Conservation (phyloP, 2,329 filamentous ascomycete genomes). For the Dothistroma pini region DNA sequence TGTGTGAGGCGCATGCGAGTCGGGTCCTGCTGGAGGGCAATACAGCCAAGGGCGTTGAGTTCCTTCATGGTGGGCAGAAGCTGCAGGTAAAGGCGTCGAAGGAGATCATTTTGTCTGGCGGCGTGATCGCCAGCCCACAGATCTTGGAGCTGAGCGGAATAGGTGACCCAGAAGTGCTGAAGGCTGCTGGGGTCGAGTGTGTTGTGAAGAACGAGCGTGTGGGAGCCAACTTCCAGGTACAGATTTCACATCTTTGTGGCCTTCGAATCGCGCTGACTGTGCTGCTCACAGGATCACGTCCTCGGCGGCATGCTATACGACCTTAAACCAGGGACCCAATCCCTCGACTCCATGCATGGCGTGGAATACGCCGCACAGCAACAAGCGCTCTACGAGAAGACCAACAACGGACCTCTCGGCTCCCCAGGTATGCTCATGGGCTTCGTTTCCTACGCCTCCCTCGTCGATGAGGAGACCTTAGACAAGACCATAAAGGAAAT, state of each 20-base stretch:
- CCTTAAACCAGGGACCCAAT: conserved; percentile 30
- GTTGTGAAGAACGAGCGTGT: conserved; percentile 51
- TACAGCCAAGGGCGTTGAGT: conserved; percentile 38
- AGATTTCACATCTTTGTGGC: not conserved
- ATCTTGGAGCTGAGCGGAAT: conserved; percentile 55
- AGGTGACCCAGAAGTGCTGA: conserved; percentile 49
- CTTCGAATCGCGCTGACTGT: conserved; percentile 8
- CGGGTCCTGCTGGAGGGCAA: conserved; percentile 31
- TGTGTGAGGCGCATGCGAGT: conserved; percentile 31
- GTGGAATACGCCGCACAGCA: conserved; percentile 36
- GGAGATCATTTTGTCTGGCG: conserved; percentile 40
- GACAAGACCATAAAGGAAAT: conserved; percentile 33
- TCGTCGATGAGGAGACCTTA: conserved; percentile 30
- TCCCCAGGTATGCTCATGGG: conserved; percentile 37
- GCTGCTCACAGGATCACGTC: conserved; percentile 43
- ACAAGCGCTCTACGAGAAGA: conserved; percentile 34
- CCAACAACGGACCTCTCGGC: conserved; percentile 34
- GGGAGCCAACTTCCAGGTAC: conserved; percentile 46
- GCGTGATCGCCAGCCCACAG: conserved; percentile 50
- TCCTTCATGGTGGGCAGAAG: conserved; percentile 38
- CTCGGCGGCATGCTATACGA: conserved; percentile 32
- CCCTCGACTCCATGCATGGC: conserved; percentile 35
- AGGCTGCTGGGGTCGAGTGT: conserved; percentile 46
- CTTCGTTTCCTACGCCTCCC: conserved; percentile 33
- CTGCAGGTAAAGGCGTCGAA: conserved; percentile 41